These are phyloP conservation scores for Seminavis robusta DNA, from an alignment of 108 stramenopile genomes.

Conservation along the genomic window DNA sequence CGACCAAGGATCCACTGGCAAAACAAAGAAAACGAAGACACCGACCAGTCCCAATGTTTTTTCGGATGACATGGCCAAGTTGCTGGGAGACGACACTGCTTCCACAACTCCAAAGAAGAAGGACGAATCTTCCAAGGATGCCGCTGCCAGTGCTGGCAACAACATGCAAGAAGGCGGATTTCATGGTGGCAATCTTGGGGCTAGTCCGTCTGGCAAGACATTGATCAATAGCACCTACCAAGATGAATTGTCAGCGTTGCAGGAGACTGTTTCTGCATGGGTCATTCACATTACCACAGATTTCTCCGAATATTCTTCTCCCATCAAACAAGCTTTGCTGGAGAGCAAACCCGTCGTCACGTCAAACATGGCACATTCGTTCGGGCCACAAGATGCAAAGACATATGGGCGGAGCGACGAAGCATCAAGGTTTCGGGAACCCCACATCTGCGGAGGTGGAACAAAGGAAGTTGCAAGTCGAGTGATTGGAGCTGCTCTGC, in stretches of 20 bases:
- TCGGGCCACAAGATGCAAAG: conserved; percentile 83
- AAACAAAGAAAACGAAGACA: not conserved
- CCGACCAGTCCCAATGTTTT: conserved; percentile 20
- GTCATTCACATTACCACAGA: conserved; percentile 86
- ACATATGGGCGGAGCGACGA: conserved; percentile 68
- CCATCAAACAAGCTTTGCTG: conserved; percentile 81
- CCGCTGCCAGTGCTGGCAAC: conserved; percentile 1
- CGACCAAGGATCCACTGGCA: not conserved
- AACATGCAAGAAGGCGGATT: conserved; percentile 8
- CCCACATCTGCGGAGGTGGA: conserved; percentile 50
- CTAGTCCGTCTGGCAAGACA: conserved; percentile 23
- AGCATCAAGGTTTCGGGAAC: conserved; percentile 16
- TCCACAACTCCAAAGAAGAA: conserved; percentile 1
- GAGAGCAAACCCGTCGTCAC: conserved; percentile 63
- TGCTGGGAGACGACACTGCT: conserved; percentile 22
- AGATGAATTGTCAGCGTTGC: conserved; percentile 67
- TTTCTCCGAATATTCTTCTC: conserved; percentile 76
- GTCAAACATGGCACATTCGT: conserved; percentile 93
- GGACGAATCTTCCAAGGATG: conserved; percentile 4
- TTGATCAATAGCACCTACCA: conserved; percentile 69
- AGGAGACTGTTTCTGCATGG: conserved; percentile 83
- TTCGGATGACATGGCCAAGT: conserved; percentile 41
- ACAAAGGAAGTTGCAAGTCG: conserved; percentile 84
- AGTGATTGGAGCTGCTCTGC: conserved; percentile 65
- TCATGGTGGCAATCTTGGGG: conserved; percentile 4